Evolutionary conservation across 2,329 filamentous ascomycete species (phyloP).

Genomic region (Chrysoporthe puriensis): DNA sequence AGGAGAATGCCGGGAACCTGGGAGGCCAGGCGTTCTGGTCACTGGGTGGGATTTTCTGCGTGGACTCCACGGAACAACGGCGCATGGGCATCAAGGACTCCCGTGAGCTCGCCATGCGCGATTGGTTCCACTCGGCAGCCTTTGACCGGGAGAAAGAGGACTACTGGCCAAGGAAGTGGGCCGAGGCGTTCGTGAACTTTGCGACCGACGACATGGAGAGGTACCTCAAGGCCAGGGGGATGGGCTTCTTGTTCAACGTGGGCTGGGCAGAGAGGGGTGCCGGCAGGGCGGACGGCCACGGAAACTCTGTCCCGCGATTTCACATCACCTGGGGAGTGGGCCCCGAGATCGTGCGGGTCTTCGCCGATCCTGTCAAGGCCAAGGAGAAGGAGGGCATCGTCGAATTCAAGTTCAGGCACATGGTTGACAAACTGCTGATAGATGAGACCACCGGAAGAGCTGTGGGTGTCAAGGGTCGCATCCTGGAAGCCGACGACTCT

Average conservation of each 20-base stretch:
- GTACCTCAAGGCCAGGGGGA: slow-evolving; percentile 58
- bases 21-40: slow-evolving; percentile 69
- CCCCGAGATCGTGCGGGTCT: slow-evolving; percentile 61
- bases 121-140: slow-evolving; percentile 61
- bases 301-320: slow-evolving; percentile 66
- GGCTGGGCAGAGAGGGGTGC: slow-evolving; percentile 66
- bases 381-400: slow-evolving; percentile 58
- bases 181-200: slow-evolving; percentile 67
- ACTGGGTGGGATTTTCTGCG: slow-evolving; percentile 63
- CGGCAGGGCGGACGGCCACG: slow-evolving; percentile 59
- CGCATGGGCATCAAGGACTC: slow-evolving; percentile 62
- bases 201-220: slow-evolving; percentile 61
- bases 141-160: slow-evolving; percentile 63
- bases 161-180: slow-evolving; percentile 63
- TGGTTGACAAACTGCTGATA: slow-evolving; percentile 59
- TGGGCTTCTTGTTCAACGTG: slow-evolving; percentile 57
- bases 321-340: slow-evolving; percentile 66
- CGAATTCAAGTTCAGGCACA: slow-evolving; percentile 59
- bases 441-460: slow-evolving; percentile 55
- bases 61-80: slow-evolving; percentile 60
- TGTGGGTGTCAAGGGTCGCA: slow-evolving; percentile 55
- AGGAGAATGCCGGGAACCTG: slow-evolving; percentile 59
- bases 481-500: slow-evolving; percentile 55
- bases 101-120: slow-evolving; percentile 58
- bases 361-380: slow-evolving; percentile 57